Evolutionary conservation across 169 alveolate genomes (phyloP), one percentile per base, ranked within the genome.

Genomic region (Plasmodium falciparum): DNA sequence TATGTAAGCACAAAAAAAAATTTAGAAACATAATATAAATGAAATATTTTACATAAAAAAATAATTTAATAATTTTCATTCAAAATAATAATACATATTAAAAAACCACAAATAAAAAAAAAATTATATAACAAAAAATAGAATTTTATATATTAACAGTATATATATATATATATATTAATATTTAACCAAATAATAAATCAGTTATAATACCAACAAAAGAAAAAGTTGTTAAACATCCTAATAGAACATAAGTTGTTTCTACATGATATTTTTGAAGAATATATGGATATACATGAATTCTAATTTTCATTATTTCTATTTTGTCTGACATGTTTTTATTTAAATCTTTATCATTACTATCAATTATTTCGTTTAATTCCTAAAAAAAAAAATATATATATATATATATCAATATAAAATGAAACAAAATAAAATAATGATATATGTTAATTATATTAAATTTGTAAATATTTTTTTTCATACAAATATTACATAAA

Each of bases 241-340:
- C 90, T 73, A 80, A 61, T 39, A 80, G 70, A 49, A 69, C 67
- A 33, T 80, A 80, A 22, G 90, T 80, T 43, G 90, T 80, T 80
- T 80, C 90, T 66, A 80, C 90, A 45, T 80, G 90, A 71, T 80
- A 69, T 66, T 80, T 80, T 33, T 80, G 90, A 62, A 80, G 90
- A 80, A 80, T 11, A 29, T 58, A 43, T 69, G 90, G 90, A 62
- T 80, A 80, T 26, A 80, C 90, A 54, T 80, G 83, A 22, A 80
- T 80, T 71, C 90, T 67, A 80, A 80, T 80, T 80, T 80, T 80
- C 76, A 80, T 80, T 49, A 80, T 69, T 80, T 80, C 90, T 67
- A 80, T 80, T 66, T 80, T 80, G 29, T 80, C 69, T 33, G 90
- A 80, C 33, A 15, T 74, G 13, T 61, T 80, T 56, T 80, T 80